Evolutionary conservation across 2,329 filamentous ascomycete species (phyloP), one percentile per base, ranked within the genome.

Genomic region (Pezicula rhizophila): DNA sequence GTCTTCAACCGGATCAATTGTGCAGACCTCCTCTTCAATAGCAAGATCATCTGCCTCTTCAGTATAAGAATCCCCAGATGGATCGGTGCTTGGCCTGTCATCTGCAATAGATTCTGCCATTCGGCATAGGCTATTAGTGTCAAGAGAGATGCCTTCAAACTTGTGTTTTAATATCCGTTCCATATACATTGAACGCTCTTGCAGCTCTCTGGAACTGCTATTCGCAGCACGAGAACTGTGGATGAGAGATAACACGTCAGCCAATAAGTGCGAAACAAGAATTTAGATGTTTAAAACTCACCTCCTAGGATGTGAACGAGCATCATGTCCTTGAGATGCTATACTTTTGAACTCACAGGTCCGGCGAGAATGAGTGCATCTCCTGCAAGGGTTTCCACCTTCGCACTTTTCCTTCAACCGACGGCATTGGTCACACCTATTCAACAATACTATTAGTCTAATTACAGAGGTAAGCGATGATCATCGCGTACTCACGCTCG

Each of bases 361-460:
- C 39, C 75, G 70, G 50, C 70, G 70, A 54, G 77, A 71, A 50
- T 73, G 73, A 49, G 71, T 66, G 57, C 76, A 79, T 47, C 76
- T 66, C 42, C 73, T 71, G 57, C 76, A 79, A 2, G 76, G 76
- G 15, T 76, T 67, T 44, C 75, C 76, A 42, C 76, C 76, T 55
- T 78, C 75, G 56, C 76, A 79, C 63, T 78, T 77, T 60, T 79
- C 76, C 58, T 79, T 79, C 49, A 75, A 69, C 52, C 74, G 69
- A 50, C 76, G 74, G 60, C 75, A 79, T 46, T 72, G 72, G 58
- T 77, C 74, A 57, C 76, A 79, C 50, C 76, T 78, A 38, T 23
- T 26, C 3, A 40, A 20, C 38, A 40, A 15, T 7, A 40, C 23
- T 15, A 40, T 18, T 5, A 23, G 38, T 40, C 15, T 31, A 2